phyloP scores from a whole-genome alignment of 495 filamentous ascomycete genomes.

The Aspergillus conjunctus region DNA sequence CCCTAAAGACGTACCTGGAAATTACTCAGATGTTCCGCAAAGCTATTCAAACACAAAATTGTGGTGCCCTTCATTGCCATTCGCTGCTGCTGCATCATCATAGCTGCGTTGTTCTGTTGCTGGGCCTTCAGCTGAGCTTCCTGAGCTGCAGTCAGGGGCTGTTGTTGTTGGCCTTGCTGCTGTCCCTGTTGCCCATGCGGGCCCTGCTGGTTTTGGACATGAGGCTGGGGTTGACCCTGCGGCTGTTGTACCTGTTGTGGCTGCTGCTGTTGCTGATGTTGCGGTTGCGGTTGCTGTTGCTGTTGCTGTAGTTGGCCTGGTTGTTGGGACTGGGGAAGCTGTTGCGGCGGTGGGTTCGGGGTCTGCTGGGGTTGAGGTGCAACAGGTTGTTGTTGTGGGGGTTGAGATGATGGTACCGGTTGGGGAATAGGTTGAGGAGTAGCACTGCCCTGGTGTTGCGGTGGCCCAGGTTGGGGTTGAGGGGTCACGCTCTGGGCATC shows the following conservation, averaged over 20 bases:
- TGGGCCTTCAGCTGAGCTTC: constrained; percentile 49
- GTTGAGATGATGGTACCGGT: constrained; percentile 41
- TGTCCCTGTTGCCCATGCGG: constrained; percentile 45
- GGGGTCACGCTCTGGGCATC: constrained; percentile 52
- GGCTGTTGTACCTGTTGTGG: constrained; percentile 28
- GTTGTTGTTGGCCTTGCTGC: constrained; percentile 45
- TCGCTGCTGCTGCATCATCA: constrained; percentile 46
- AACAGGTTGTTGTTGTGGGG: constrained; percentile 45
- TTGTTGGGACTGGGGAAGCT: constrained; percentile 36
- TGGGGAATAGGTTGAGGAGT: constrained; percentile 54
- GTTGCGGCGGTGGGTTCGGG: constrained; percentile 45
- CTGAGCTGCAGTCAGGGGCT: constrained; percentile 39
- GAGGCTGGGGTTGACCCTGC: constrained; percentile 34
- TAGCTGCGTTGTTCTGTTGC: constrained; percentile 45
- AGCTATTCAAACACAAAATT: constrained; percentile 65
- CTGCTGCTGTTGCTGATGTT: constrained; percentile 40
- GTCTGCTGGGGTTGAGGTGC: constrained; percentile 50
- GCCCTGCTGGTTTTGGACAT: constrained; percentile 12
- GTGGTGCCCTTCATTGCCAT: constrained; percentile 58
- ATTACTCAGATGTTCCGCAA: constrained; percentile 69
- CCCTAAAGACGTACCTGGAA: constrained; percentile 54
- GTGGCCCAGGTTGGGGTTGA: constrained; percentile 56
- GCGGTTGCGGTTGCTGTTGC: constrained; percentile 43
- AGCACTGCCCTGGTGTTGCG: constrained; percentile 45
- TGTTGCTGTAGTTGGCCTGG: constrained; percentile 34